Evolutionary conservation across 2,329 filamentous ascomycete species (phyloP), one percentile per base, ranked within the genome.

Genomic region (Fusarium austroafricanum): DNA sequence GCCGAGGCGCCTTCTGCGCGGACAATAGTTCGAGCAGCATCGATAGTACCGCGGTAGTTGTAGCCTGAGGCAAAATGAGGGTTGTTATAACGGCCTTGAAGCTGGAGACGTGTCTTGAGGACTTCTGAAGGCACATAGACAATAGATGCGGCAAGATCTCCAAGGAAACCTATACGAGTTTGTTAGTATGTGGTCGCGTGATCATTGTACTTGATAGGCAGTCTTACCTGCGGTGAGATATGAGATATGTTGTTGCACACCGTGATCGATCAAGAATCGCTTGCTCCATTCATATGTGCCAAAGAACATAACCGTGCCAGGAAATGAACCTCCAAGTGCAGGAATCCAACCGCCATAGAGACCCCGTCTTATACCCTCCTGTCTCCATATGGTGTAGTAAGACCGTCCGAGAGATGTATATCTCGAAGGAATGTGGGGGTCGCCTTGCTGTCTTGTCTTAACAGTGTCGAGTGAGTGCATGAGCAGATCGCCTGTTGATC

Each of bases 381-480:
- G 94, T 56, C 93, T 89, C 80, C 92, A 92, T 76, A 99, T 99
- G 39, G 92, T 98, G 76, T 92, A 88, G 81, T 98, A 99, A 6
- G 95, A 96, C 60, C 91, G 92, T 38, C 92, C 92, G 79, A 98
- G 89, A 17, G 93, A 95, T 12, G 92, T 91, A 81, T 99, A 99
- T 81, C 92, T 97, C 2, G 96, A 92, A 21, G 96, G 96, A 63
- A 97, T 87, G 77, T 96, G 91, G 43, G 95, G 94, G 76, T 98
- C 96, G 75, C 95, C 96, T 81, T 99, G 96, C 79, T 99, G 96
- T 72, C 96, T 89, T 45, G 96, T 99, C 82, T 99, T 99, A 74
- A 99, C 96, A 1, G 96, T 99, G 79, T 99, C 96, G 75, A 99
- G 87, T 44, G 95, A 98, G 82, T 99, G 96, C 96, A 99, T 99